Percentiles rank a stretch among this genome's conserved stretches.
These are phyloP conservation scores for Chrysanthemum lavandulifolium DNA, from an alignment of 129 eudicot genomes.

Conservation along the genomic window DNA sequence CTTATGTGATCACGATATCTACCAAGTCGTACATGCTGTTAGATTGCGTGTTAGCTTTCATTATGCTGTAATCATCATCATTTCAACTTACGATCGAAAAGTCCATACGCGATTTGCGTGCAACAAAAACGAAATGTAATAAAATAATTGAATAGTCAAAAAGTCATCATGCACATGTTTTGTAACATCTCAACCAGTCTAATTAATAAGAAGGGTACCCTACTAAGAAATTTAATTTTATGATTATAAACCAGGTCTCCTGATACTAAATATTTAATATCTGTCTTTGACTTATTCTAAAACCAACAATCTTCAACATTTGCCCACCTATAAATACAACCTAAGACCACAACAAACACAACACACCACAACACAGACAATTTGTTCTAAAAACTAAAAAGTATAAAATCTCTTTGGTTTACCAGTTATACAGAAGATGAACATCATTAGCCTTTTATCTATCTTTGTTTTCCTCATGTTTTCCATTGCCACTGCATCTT, in stretches of 20 bases:
- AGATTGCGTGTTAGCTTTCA: not conserved
- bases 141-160: too few species aligned
- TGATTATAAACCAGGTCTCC: conserved; percentile 11
- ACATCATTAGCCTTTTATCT: not conserved
- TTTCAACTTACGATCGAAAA: too few species aligned
- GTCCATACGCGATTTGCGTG: too few species aligned
- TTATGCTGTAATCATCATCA: too few species aligned
- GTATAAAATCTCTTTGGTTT: not conserved
- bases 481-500: not conserved
- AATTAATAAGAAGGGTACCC: too few species aligned
- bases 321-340: conserved; percentile 8
- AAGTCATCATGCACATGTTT: too few species aligned
- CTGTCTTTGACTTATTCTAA: conserved; percentile 12
- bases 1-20: not conserved
- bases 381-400: not conserved
- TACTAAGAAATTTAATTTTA: not conserved
- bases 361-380: not conserved
- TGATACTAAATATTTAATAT: not conserved
- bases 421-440: conserved; percentile 12
- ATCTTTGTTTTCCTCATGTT: conserved; percentile 16
- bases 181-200: too few species aligned
- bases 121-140: too few species aligned
- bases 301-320: not conserved
- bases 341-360: not conserved
- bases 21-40: not conserved